Conservation (phyloP, 192 early-diverging fungal genomes). For the Coemansia sp. region DNA sequence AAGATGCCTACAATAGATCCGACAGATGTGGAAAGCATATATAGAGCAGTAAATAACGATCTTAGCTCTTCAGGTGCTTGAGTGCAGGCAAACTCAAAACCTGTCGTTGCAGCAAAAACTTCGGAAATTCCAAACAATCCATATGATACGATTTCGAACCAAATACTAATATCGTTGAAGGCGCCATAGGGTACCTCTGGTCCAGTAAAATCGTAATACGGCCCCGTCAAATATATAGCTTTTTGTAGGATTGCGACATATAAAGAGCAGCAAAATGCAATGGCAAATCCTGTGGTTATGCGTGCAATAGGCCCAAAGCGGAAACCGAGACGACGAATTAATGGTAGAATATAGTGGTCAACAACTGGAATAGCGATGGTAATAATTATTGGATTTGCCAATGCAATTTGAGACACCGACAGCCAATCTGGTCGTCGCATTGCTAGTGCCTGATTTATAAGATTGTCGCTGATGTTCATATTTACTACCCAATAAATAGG, state of each 20-base stretch:
- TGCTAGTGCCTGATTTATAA: constrained; percentile 52
- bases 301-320: constrained; percentile 51
- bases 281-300: constrained; percentile 55
- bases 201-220: constrained; percentile 34
- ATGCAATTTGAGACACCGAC: constrained; percentile 44
- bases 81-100: constrained; percentile 58
- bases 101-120: constrained; percentile 57
- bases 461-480: constrained; percentile 56
- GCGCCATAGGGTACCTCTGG: constrained; percentile 19
- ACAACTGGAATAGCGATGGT: constrained; percentile 53
- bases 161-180: constrained; percentile 52
- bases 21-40: constrained; percentile 51
- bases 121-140: constrained; percentile 52
- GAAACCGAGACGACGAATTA: constrained; percentile 44
- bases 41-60: constrained; percentile 53
- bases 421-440: constrained; percentile 24
- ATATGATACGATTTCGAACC: constrained; percentile 53
- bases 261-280: constrained; percentile 41
- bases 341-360: constrained; percentile 49
- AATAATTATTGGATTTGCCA: constrained; percentile 46
- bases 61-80: constrained; percentile 57
- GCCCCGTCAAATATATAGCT: constrained; percentile 49
- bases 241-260: constrained; percentile 54
- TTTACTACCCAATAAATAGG: constrained; percentile 67
- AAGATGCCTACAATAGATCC: constrained; percentile 51